These are phyloP conservation scores for Chlorella sp. DNA, from an alignment of 139 green algal genomes.

Conservation along the genomic window DNA sequence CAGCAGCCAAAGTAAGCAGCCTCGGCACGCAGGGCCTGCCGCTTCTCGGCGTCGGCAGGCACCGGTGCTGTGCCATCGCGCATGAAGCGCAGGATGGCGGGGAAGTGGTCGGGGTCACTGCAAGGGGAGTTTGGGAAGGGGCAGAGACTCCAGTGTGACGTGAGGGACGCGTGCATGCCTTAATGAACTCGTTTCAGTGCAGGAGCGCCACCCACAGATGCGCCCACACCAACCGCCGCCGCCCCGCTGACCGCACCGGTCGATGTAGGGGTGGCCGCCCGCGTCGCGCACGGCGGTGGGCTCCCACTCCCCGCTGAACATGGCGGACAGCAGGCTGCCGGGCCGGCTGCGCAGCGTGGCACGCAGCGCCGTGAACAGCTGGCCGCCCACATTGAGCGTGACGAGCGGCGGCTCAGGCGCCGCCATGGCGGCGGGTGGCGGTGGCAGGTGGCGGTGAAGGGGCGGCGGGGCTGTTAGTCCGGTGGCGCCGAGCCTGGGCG, in stretches of 20 bases:
- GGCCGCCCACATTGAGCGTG: neutral
- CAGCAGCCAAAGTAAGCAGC: neutral
- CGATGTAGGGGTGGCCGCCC: neutral
- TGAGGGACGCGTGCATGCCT: too few species aligned
- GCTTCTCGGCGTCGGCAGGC: neutral
- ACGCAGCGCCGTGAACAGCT: neutral
- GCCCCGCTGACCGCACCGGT: neutral
- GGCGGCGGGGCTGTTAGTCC: too few species aligned
- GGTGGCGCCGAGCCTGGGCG: too few species aligned
- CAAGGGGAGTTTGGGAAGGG: neutral
- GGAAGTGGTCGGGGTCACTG: slow-evolving; percentile 8
- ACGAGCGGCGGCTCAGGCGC: neutral
- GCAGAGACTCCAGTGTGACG: too few species aligned
- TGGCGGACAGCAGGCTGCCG: neutral
- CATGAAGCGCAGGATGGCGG: slow-evolving; percentile 7
- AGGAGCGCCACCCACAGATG: too few species aligned
- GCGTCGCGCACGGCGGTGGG: neutral
- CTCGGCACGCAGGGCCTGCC: neutral
- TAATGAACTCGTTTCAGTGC: too few species aligned
- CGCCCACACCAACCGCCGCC: neutral
- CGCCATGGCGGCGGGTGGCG: neutral
- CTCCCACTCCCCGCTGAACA: neutral
- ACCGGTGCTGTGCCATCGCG: neutral
- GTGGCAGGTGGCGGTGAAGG: too few species aligned
- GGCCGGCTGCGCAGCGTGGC: neutral